phyloP scores from a whole-genome alignment of 495 filamentous ascomycete species.

The Lepraria neglecta region DNA sequence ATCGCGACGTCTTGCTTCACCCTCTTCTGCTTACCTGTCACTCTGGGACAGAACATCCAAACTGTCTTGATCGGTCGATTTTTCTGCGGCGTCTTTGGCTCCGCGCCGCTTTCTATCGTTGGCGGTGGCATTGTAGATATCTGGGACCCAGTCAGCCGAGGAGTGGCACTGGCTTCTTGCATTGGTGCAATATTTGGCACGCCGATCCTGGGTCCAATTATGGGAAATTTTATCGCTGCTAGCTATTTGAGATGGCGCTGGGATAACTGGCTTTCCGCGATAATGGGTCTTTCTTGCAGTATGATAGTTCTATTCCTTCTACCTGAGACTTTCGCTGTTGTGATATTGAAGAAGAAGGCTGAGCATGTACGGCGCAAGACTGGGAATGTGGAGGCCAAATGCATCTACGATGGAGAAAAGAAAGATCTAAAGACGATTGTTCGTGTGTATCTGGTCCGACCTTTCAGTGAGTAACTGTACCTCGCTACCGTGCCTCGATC shows the following conservation, averaged over 20 bases:
- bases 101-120: conserved; percentile 56
- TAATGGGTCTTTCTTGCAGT: conserved; percentile 47
- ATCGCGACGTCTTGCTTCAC: not conserved
- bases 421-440: not conserved
- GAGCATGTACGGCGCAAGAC: conserved; percentile 53
- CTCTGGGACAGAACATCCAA: not conserved
- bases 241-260: conserved; percentile 57
- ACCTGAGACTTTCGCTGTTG: conserved; percentile 55
- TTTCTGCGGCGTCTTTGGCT: conserved; percentile 56
- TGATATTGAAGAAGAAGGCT: conserved; percentile 51
- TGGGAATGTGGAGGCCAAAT: conserved; percentile 44
- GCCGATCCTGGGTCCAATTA: conserved; percentile 45
- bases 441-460: not conserved
- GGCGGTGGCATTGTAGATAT: conserved; percentile 57
- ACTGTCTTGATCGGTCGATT: conserved; percentile 58
- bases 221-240: conserved; percentile 54
- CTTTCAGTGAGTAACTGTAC: not conserved
- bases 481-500: too few relatives aligned
- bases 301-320: conserved; percentile 45
- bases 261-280: conserved; percentile 59
- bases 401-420: not conserved
- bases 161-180: conserved; percentile 54
- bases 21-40: conserved; percentile 4
- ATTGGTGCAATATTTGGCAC: conserved; percentile 50
- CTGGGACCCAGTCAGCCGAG: conserved; percentile 54